Evolutionary conservation across 1,284 basidiomycete species (phyloP).

Genomic region (Coriolopsis trogii): DNA sequence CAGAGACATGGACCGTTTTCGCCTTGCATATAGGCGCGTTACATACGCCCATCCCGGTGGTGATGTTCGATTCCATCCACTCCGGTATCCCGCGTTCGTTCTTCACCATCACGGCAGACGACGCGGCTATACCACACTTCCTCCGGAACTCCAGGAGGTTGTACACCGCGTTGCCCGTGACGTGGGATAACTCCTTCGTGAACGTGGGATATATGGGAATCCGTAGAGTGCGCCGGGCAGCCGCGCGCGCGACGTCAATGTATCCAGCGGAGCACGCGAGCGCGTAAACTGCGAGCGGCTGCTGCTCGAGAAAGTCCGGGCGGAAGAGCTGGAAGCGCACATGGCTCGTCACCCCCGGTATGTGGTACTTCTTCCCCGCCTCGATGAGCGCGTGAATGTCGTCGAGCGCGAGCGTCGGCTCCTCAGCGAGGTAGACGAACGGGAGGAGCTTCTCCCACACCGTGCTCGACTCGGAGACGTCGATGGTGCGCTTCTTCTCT

Average conservation of each 20-base stretch:
- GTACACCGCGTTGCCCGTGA: not conserved
- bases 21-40: not conserved
- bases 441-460: conserved; percentile 2
- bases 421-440: not conserved
- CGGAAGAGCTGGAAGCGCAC: conserved; percentile 17
- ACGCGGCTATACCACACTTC: not conserved
- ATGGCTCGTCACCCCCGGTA: conserved; percentile 24
- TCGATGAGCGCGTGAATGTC: not conserved
- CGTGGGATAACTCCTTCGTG: not conserved
- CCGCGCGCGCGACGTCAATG: conserved; percentile 2
- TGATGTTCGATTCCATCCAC: not conserved
- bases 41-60: not conserved
- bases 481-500: not conserved
- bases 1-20: not conserved
- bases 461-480: not conserved
- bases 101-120: not conserved
- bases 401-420: not conserved
- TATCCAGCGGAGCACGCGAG: conserved; percentile 24
- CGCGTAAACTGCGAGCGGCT: not conserved
- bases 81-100: not conserved
- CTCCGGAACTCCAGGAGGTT: not conserved
- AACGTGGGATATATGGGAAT: not conserved
- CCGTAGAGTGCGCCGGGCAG: not conserved
- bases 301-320: not conserved
- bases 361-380: conserved; percentile 36